Percentiles rank a stretch among this genome's conserved stretches.
Conservation (phyloP, 306 rosid genomes). For the Albizia julibrissin region DNA sequence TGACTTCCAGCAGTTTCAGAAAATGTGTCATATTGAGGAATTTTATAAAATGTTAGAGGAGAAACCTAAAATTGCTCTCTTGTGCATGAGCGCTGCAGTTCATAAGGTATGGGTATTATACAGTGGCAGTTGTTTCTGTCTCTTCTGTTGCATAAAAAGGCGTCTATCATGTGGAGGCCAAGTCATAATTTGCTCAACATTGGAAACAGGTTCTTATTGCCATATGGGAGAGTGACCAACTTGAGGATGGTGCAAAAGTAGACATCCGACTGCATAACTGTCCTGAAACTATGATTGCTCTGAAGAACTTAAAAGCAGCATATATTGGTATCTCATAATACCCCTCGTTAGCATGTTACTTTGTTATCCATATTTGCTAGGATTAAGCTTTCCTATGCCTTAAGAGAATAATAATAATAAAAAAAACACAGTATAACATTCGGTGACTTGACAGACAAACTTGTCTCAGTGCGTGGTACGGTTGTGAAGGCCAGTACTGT, state of each 20-base stretch:
- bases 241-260: conserved; percentile 56
- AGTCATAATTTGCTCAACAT: conserved; percentile 14
- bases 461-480: conserved; percentile 91
- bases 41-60: conserved; percentile 61
- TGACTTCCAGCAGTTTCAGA: conserved; percentile 68
- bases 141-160: not conserved
- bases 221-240: conserved; percentile 41
- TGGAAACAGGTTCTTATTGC: conserved; percentile 62
- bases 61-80: conserved; percentile 71
- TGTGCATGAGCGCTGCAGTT: conserved; percentile 72
- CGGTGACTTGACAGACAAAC: conserved; percentile 63
- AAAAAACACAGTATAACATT: conserved; percentile 17
- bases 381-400: conserved; percentile 6
- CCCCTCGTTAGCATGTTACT: not conserved
- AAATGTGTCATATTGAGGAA: conserved; percentile 45
- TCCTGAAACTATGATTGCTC: conserved; percentile 76
- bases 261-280: conserved; percentile 77
- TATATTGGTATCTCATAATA: conserved; percentile 64
- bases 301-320: conserved; percentile 92
- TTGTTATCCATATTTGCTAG: not conserved
- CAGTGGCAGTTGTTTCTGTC: not conserved
- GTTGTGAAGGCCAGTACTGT: conserved; percentile 83
- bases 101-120: conserved; percentile 57
- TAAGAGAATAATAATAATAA: no score
- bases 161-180: conserved; percentile 21